Percentiles rank a stretch among this genome's conserved stretches.
These are phyloP conservation scores for Solanum corneliomulleri DNA, from an alignment of 257 asterid genomes.

Conservation along the genomic window DNA sequence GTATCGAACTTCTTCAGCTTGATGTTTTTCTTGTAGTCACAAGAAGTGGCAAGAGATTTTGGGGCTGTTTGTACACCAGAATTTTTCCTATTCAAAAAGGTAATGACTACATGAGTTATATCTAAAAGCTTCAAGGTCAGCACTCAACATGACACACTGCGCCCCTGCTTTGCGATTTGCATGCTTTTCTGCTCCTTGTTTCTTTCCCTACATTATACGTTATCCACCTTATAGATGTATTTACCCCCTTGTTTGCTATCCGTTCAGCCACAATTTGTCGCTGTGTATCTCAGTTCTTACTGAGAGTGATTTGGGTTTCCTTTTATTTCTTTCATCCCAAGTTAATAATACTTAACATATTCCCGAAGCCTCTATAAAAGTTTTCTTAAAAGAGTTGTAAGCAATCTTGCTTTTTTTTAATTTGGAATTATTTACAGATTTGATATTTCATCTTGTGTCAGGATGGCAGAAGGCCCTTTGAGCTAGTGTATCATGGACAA, in stretches of 20 bases:
- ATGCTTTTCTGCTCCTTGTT: neutral
- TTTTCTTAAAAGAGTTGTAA: neutral
- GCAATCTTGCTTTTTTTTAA: neutral
- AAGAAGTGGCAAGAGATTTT: slow-evolving; percentile 78
- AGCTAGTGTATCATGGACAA: slow-evolving; percentile 87
- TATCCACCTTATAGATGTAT: neutral
- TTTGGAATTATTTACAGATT: neutral
- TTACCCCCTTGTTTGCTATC: neutral
- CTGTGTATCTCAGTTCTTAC: neutral
- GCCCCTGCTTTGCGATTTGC: neutral
- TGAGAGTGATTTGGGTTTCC: neutral
- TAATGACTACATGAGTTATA: slow-evolving; percentile 2
- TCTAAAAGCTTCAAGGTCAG: neutral
- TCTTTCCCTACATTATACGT: neutral
- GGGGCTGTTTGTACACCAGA: slow-evolving; percentile 97
- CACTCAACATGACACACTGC: neutral
- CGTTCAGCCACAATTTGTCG: neutral
- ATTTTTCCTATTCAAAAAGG: slow-evolving; percentile 87
- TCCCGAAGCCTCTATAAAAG: neutral
- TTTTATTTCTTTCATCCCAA: neutral
- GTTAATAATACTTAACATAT: neutral
- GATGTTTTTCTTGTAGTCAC: slow-evolving; percentile 37
- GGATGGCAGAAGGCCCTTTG: slow-evolving; percentile 96
- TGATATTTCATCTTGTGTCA: slow-evolving; percentile 11
- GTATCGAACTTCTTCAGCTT: neutral